Evolutionary conservation across 2,329 filamentous ascomycete genomes (phyloP), one percentile per base, ranked within the genome.

Genomic region (Colletotrichum eleusines): DNA sequence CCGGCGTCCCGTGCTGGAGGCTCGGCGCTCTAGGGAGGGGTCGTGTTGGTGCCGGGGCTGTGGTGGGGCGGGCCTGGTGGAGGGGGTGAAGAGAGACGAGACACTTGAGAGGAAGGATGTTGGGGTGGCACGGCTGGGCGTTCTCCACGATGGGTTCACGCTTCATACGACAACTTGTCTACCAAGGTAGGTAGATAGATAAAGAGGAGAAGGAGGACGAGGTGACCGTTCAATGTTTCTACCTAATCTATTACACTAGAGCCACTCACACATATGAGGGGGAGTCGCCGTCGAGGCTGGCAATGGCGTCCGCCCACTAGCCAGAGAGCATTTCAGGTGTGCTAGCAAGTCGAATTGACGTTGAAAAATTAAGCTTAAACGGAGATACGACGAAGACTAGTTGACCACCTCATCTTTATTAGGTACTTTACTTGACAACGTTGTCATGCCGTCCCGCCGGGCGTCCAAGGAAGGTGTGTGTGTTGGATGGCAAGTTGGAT

Each of bases 1-100:
- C 70, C 70, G 70, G 67, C 62, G 67, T 72, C 61, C 70, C 70
- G 70, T 63, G 70, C 57, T 53, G n/a, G 53, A 72, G 70, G 66
- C 70, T 72, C 67, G 70, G 70, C 70, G 67, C 50, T 66, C 69
- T 71, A 51, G 64, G 64, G 58, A 63, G 68, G 68, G 68, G 68
- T 50, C 58, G 66, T 20, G 33, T 63, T 71, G 58, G 64, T 66
- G 64, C 58, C 64, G 58, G 68, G 68, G 64, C 51, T 63, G 18
- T 59, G 35, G 63, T 59, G 63, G 68, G 68, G 57, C 51, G 38
- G 53, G 38, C 38, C 33, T 62, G 28, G 63, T 54, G 35, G 38
- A 38, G 23, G 18, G 35, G 26, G 33, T 31, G 38, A 33, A 12
- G 16, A 6, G 28, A 23, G 44, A n/a, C 23, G 44, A 12, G 12